phyloP scores from a whole-genome alignment of 352 stramenopile genomes.

The Phytophthora hybrid region DNA sequence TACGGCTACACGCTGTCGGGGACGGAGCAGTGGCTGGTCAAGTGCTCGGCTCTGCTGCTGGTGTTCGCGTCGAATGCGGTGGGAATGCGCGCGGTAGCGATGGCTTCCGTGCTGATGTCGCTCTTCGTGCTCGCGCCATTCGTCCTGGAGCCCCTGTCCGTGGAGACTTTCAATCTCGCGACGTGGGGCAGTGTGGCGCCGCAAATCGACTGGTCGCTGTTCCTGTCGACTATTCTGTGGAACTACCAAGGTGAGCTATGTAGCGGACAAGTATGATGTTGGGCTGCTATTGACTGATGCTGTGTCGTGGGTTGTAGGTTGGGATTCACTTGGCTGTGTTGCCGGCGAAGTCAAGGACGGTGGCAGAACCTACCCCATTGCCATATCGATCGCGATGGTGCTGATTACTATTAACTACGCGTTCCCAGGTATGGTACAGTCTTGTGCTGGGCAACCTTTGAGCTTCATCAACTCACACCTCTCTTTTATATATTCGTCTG shows the following conservation, averaged over 20 bases:
- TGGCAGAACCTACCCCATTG: slow-evolving; percentile 82
- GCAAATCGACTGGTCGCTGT: slow-evolving; percentile 85
- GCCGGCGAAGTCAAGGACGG: slow-evolving; percentile 87
- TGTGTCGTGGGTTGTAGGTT: slow-evolving; percentile 43
- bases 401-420: slow-evolving; percentile 90
- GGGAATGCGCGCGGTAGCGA: slow-evolving; percentile 78
- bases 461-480: neutral
- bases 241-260: slow-evolving; percentile 77
- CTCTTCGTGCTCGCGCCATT: slow-evolving; percentile 87
- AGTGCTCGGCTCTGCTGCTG: slow-evolving; percentile 70
- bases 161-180: slow-evolving; percentile 77
- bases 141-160: slow-evolving; percentile 73
- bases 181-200: slow-evolving; percentile 77
- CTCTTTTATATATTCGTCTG: slow-evolving; percentile 8
- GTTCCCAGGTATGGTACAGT: slow-evolving; percentile 59
- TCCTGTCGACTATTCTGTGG: slow-evolving; percentile 88
- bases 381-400: slow-evolving; percentile 81
- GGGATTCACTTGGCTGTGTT: slow-evolving; percentile 88
- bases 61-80: slow-evolving; percentile 79
- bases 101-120: slow-evolving; percentile 84
- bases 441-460: neutral
- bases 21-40: slow-evolving; percentile 74
- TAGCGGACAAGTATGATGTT: neutral
- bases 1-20: slow-evolving; percentile 63
- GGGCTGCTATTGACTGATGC: neutral